Conservation (phyloP, 352 stramenopile species). For the Phytophthora palmivora region DNA sequence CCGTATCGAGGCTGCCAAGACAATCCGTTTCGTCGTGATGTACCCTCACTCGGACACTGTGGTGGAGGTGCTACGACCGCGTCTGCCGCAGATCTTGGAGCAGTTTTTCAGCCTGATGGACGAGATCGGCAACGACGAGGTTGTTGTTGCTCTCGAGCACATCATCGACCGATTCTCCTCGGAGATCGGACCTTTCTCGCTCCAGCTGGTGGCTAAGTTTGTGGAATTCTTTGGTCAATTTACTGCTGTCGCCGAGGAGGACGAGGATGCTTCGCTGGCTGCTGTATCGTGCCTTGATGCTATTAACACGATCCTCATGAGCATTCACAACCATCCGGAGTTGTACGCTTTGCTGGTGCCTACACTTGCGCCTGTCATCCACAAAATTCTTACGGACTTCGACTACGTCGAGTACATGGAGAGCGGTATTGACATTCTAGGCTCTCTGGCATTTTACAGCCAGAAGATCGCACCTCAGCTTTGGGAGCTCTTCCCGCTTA, state of each 20-base stretch:
- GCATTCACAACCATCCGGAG: conserved; percentile 83
- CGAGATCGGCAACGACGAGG: conserved; percentile 98
- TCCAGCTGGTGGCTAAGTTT: conserved; percentile 95
- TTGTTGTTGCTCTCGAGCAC: conserved; percentile 93
- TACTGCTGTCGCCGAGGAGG: conserved; percentile 90
- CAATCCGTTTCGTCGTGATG: conserved; percentile 89
- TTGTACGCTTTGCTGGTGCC: conserved; percentile 93
- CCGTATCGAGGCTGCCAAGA: conserved; percentile 95
- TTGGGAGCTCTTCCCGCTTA: conserved; percentile 96
- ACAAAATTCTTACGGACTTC: conserved; percentile 95
- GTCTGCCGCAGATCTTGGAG: conserved; percentile 95
- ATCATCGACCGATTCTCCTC: conserved; percentile 98
- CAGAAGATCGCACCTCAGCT: conserved; percentile 92
- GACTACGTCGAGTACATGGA: conserved; percentile 98
- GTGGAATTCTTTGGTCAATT: conserved; percentile 96
- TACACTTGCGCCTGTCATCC: conserved; percentile 94
- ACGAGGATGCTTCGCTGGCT: conserved; percentile 97
- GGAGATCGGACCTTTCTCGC: conserved; percentile 94
- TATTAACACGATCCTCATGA: conserved; percentile 89
- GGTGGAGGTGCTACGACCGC: conserved; percentile 89
- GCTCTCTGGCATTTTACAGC: conserved; percentile 96
- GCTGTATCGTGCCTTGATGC: conserved; percentile 91
- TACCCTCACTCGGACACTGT: conserved; percentile 87
- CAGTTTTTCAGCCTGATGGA: conserved; percentile 99
- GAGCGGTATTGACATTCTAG: conserved; percentile 95